These are phyloP conservation scores for Vitis hybrid DNA, from an alignment of 177 flowering plant genomes.

Conservation along the genomic window DNA sequence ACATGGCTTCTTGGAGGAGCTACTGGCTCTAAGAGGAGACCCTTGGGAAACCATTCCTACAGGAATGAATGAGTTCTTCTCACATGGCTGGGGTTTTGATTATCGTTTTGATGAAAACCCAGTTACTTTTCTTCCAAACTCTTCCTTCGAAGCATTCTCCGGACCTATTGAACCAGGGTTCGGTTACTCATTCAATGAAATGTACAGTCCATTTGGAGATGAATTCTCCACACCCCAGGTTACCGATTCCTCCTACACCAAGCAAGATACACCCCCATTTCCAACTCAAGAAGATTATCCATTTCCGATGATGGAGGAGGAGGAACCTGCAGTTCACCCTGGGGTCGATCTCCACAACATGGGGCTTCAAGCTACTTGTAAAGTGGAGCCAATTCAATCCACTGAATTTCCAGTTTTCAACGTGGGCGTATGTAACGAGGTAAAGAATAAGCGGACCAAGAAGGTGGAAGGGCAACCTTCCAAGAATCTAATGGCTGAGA, in stretches of 20 bases:
- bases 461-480: slow-evolving; percentile 81
- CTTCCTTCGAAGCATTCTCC: slow-evolving; percentile 12
- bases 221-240: slow-evolving; percentile 26
- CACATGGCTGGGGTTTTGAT: slow-evolving; percentile 13
- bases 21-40: slow-evolving; percentile 29
- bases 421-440: slow-evolving; percentile 19
- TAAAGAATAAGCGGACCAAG: slow-evolving; percentile 42
- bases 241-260: slow-evolving; percentile 24
- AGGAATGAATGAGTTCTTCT: slow-evolving; percentile 18
- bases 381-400: slow-evolving; percentile 30
- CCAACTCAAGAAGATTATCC: slow-evolving; percentile 21
- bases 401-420: slow-evolving; percentile 19
- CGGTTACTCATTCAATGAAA: slow-evolving; percentile 10
- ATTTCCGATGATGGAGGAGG: slow-evolving; percentile 21
- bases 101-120: slow-evolving; percentile 17
- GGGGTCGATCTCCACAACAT: slow-evolving; percentile 16
- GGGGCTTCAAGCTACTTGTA: slow-evolving; percentile 23
- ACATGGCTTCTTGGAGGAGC: slow-evolving; percentile 31
- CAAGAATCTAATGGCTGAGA: slow-evolving; percentile 96
- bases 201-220: slow-evolving; percentile 19
- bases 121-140: not conserved
- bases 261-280: slow-evolving; percentile 19
- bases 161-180: slow-evolving; percentile 16
- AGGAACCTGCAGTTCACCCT: slow-evolving; percentile 14
- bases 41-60: slow-evolving; percentile 24